Conservation (phyloP, 768 basidiomycete species). For the Suillus discolor region DNA sequence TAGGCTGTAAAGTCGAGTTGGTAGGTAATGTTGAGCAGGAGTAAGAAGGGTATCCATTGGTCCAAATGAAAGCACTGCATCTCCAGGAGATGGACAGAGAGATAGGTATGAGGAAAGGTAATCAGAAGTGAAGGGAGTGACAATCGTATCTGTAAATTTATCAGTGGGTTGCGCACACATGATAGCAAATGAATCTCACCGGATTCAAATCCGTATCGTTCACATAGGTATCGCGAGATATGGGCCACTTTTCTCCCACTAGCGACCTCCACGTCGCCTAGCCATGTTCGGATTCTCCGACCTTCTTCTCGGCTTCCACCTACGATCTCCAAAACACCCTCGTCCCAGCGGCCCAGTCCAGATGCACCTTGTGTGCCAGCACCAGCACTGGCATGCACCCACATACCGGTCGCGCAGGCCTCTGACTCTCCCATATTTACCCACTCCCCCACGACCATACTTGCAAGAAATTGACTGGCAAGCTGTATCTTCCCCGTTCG, state of each 20-base stretch:
- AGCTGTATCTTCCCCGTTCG: constrained; percentile 77
- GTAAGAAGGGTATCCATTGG: constrained; percentile 80
- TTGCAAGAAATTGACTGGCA: constrained; percentile 75
- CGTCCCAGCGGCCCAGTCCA: constrained; percentile 72
- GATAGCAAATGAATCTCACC: constrained; percentile 41
- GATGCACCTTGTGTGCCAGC: constrained; percentile 26
- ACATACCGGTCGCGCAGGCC: constrained; percentile 78
- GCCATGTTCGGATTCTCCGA: constrained; percentile 70
- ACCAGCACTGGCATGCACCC: constrained; percentile 48
- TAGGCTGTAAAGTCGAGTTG: constrained; percentile 73
- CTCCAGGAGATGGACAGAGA: constrained; percentile 67
- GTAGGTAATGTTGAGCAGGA: constrained; percentile 73
- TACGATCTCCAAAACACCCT: constrained; percentile 74
- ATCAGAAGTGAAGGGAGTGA: constrained; percentile 79
- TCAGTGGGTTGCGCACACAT: background rate
- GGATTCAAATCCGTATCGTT: constrained; percentile 79
- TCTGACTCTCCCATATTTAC: constrained; percentile 74
- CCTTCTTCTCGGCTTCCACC: constrained; percentile 78
- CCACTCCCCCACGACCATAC: constrained; percentile 72
- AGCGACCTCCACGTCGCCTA: constrained; percentile 78
- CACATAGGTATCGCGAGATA: constrained; percentile 74
- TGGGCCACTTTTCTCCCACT: constrained; percentile 66
- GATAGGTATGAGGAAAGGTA: constrained; percentile 79
- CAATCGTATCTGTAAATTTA: constrained; percentile 56
- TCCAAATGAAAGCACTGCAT: constrained; percentile 79